Percentiles rank a stretch among this genome's conserved stretches.
phyloP scores from a whole-genome alignment of 257 asterid species.

The Jasminum sambac region DNA sequence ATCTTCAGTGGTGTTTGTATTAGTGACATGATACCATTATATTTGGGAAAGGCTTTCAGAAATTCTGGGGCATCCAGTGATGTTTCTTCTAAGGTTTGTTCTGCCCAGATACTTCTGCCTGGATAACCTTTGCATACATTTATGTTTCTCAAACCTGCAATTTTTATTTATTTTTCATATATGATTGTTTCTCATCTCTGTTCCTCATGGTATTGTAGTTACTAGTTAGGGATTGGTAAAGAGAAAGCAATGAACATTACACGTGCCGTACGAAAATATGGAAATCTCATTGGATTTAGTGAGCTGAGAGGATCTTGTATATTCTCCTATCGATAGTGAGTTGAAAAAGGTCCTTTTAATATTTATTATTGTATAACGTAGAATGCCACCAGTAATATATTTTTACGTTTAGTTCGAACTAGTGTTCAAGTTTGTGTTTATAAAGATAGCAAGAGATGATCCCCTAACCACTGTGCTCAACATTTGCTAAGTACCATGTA shows the following conservation, averaged over 20 bases:
- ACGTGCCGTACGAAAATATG: conserved; percentile 56
- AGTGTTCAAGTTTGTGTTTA: background rate
- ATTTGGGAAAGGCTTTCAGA: conserved; percentile 71
- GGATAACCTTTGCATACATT: conserved; percentile 10
- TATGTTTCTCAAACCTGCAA: background rate
- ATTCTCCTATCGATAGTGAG: conserved; percentile 4
- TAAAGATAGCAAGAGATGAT: no score
- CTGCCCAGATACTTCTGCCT: conserved; percentile 12
- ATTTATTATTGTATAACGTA: conserved; percentile 4
- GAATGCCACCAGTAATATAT: conserved; percentile 1
- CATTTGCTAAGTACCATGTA: no score
- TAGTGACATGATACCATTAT: conserved; percentile 94
- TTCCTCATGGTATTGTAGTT: conserved; percentile 42
- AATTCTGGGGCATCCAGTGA: conserved; percentile 69
- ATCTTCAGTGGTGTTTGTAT: conserved; percentile 81
- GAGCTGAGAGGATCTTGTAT: conserved; percentile 35
- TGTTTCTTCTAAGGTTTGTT: conserved; percentile 70
- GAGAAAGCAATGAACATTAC: conserved; percentile 69
- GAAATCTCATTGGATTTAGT: conserved; percentile 90
- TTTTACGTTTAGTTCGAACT: background rate
- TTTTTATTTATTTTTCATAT: background rate
- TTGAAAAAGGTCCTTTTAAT: background rate
- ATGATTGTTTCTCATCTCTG: conserved; percentile 17
- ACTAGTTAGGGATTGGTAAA: conserved; percentile 71
- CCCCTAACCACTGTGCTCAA: no score